These are phyloP conservation scores for Zalaria sp. DNA, from an alignment of 2,329 filamentous ascomycete genomes.

Conservation along the genomic window DNA sequence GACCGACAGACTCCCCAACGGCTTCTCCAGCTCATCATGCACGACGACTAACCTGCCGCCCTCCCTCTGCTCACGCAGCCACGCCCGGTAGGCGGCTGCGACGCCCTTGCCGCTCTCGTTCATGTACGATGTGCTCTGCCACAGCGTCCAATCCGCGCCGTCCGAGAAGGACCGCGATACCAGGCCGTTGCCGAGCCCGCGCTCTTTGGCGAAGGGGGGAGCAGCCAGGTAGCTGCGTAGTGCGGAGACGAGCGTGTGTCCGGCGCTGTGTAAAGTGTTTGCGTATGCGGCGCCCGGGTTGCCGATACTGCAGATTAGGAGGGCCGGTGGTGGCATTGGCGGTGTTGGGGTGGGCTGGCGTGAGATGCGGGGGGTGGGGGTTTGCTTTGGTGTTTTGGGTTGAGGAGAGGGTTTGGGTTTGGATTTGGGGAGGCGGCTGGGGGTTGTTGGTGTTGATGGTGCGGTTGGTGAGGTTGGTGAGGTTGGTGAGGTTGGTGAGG, in stretches of 20 bases:
- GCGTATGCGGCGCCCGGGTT: constrained; percentile 61
- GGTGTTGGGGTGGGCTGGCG: neutral
- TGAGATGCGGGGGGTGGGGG: too few relatives aligned
- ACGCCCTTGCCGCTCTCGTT: constrained; percentile 69
- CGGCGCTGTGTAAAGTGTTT: constrained; percentile 73
- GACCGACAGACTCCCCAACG: constrained; percentile 52
- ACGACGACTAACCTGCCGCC: constrained; percentile 54
- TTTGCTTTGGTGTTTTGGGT: too few relatives aligned
- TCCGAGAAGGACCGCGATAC: constrained; percentile 4
- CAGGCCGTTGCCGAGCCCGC: constrained; percentile 17
- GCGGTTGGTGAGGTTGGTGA: too few relatives aligned
- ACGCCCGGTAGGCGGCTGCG: constrained; percentile 49
- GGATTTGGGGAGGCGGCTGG: too few relatives aligned
- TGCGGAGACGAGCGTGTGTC: constrained; percentile 59
- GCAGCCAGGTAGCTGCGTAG: constrained; percentile 35
- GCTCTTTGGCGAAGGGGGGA: constrained; percentile 21
- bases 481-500: too few relatives aligned
- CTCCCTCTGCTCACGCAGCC: constrained; percentile 19
- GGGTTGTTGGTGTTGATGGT: too few relatives aligned
- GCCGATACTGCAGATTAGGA: constrained; percentile 77
- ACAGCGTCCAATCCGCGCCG: constrained; percentile 42
- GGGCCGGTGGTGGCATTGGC: constrained; percentile 23
- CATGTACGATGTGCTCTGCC: constrained; percentile 69
- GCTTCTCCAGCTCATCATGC: constrained; percentile 75
- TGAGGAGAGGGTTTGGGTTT: too few relatives aligned